Evolutionary conservation across 768 basidiomycete genomes (phyloP), one percentile per base, ranked within the genome.

Genomic region (Trametes sanguinea): DNA sequence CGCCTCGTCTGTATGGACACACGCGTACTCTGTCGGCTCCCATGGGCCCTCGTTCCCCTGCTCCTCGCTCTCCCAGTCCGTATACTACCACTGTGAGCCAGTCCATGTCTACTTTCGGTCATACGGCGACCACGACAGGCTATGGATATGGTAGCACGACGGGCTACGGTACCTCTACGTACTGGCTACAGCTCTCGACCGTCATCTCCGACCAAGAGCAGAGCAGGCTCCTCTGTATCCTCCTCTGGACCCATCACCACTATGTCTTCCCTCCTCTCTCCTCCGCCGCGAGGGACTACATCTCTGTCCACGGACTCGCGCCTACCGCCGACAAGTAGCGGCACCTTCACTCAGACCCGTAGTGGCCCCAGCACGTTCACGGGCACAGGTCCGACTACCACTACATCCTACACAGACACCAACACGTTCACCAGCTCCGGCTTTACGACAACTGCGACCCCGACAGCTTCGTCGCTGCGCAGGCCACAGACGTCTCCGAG

Each of bases 401-500:
- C 68, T 6, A 62, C 68, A 43, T 67, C 73, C 17, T 65, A 65
- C 63, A 73, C 78, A 3, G 75, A 77, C 57, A 79, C 80, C 0
- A 76, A 76, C 50, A 83, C 83, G 1, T 75, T 75, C 1, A 73
- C 69, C 3, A 73, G 70, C 7, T 69, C 57, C 14, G 54, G 48
- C 4, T 63, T 64, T 43, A 62, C 66, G 17, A 54, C 52, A 5
- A 62, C 56, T n/a, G 60, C 60, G 7, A 67, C 76, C 0, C 82
- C 86, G 2, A 81, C 80, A 0, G 78, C 75, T 27, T 75, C 87
- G 0, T 75, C 83, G 10, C 74, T 90, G 16, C 85, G 86, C 42
- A 81, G 87, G 44, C 85, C 86, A 2, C 84, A 88, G 17, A 69
- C 71, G 0, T 85, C 87, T 3, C 88, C 90, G 6, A 83, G 88